A percentile compares a stretch with the other conserved stretches of the same genome.
phyloP scores from a whole-genome alignment of 108 stramenopile species.

The Cyclotella cryptica region DNA sequence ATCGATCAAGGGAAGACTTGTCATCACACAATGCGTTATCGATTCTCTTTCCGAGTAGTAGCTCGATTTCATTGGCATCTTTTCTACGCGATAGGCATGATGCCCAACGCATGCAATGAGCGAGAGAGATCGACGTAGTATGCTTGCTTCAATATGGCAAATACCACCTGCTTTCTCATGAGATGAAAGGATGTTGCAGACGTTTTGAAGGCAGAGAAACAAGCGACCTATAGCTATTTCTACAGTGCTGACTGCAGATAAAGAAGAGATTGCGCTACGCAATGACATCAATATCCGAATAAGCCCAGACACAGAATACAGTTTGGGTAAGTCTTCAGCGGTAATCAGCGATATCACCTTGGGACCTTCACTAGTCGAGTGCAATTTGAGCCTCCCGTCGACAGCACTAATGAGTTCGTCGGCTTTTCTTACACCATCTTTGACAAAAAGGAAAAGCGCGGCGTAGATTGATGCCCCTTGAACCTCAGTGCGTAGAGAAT shows the following conservation, averaged over 20 bases:
- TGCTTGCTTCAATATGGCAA: constrained; percentile 21
- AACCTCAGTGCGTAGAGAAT: neutral
- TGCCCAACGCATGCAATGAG: constrained; percentile 36
- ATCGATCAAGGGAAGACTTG: constrained; percentile 30
- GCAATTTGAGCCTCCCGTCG: constrained; percentile 2
- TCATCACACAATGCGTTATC: constrained; percentile 38
- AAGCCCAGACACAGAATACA: constrained; percentile 27
- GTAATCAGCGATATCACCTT: constrained; percentile 22
- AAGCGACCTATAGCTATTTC: constrained; percentile 16
- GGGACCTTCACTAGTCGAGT: neutral
- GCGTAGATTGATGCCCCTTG: constrained; percentile 14
- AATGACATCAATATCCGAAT: constrained; percentile 39
- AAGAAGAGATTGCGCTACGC: neutral
- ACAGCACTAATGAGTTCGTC: constrained; percentile 5
- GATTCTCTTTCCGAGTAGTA: constrained; percentile 30
- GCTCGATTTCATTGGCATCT: constrained; percentile 2
- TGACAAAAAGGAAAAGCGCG: constrained; percentile 21
- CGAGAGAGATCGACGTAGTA: neutral
- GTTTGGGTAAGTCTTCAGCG: constrained; percentile 19
- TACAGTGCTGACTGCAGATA: too few relatives aligned
- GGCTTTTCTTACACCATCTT: constrained; percentile 24
- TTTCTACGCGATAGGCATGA: constrained; percentile 35
- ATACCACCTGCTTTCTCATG: constrained; percentile 23
- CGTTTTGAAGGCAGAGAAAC: constrained; percentile 24
- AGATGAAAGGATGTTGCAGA: constrained; percentile 22